Conservation (phyloP, 2,329 filamentous ascomycete genomes). For the Tothia fuscella region DNA sequence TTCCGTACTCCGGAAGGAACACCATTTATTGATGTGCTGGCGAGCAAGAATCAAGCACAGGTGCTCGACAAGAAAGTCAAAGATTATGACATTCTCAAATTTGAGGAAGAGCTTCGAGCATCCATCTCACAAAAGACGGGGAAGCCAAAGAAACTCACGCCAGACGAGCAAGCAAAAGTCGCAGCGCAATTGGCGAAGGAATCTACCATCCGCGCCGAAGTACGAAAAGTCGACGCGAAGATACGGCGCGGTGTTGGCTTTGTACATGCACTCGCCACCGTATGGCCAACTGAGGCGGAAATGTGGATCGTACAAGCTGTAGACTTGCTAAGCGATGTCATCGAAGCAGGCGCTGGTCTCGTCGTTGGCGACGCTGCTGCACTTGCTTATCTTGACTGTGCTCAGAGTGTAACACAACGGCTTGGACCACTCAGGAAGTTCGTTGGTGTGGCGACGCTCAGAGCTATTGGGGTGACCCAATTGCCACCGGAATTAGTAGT, state of each 20-base stretch:
- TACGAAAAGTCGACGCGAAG: constrained; percentile 56
- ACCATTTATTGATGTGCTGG: constrained; percentile 80
- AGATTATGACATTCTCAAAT: constrained; percentile 91
- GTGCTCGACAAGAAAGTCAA: constrained; percentile 80
- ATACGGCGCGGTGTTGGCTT: constrained; percentile 78
- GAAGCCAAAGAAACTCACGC: constrained; percentile 75
- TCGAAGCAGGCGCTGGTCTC: constrained; percentile 69
- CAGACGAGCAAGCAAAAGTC: constrained; percentile 82
- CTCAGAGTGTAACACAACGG: constrained; percentile 60
- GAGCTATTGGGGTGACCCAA: constrained; percentile 62
- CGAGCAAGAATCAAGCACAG: constrained; percentile 60
- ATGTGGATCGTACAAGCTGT: constrained; percentile 82
- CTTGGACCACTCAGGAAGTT: constrained; percentile 69
- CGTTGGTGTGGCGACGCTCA: constrained; percentile 75
- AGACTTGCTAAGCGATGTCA: constrained; percentile 56
- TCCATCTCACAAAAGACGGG: constrained; percentile 84
- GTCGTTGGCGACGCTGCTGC: constrained; percentile 72
- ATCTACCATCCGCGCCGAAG: constrained; percentile 59
- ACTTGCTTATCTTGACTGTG: constrained; percentile 65
- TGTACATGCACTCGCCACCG: constrained; percentile 67
- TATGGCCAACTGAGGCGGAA: constrained; percentile 78
- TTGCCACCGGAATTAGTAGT: constrained; percentile 60
- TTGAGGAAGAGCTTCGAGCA: constrained; percentile 83
- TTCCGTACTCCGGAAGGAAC: constrained; percentile 83
- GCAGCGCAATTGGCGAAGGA: constrained; percentile 87